Evolutionary conservation across 1,139 yeast species (phyloP).

Genomic region (Suhomyces bolitotheri): DNA sequence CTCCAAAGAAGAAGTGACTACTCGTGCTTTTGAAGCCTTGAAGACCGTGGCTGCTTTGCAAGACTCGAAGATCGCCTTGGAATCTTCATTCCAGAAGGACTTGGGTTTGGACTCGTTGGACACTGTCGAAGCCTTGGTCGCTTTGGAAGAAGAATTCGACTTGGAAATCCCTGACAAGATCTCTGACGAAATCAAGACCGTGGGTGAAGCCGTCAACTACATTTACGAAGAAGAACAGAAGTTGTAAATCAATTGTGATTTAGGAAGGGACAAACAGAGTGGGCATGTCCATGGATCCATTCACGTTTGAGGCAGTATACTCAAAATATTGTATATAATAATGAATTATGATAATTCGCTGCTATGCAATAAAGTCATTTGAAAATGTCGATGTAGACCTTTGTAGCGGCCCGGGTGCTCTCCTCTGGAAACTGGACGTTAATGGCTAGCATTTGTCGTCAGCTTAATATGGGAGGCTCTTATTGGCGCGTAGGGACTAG

Average conservation of each 20-base stretch:
- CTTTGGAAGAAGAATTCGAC: conserved; percentile 72
- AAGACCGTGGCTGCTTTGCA: conserved; percentile 53
- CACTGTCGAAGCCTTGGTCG: conserved; percentile 70
- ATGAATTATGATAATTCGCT: conserved; percentile 11
- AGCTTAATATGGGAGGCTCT: neutral
- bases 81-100: conserved; percentile 59
- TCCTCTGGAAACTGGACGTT: too few species aligned
- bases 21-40: conserved; percentile 51
- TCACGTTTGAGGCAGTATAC: conserved; percentile 8
- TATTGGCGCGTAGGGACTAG: conserved; percentile 1
- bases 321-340: conserved; percentile 13
- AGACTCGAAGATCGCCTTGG: conserved; percentile 44
- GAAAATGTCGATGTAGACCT: neutral
- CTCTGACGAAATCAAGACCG: conserved; percentile 68
- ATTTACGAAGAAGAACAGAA: conserved; percentile 52
- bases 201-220: conserved; percentile 67
- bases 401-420: neutral
- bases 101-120: conserved; percentile 71
- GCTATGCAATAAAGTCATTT: conserved; percentile 7
- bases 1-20: conserved; percentile 47
- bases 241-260: conserved; percentile 25
- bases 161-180: conserved; percentile 68
- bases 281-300: neutral
- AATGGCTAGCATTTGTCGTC: neutral
- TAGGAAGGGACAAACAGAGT: too few species aligned